Evolutionary conservation across 768 basidiomycete genomes (phyloP), one percentile per base, ranked within the genome.

Genomic region (Royoungia palumana): DNA sequence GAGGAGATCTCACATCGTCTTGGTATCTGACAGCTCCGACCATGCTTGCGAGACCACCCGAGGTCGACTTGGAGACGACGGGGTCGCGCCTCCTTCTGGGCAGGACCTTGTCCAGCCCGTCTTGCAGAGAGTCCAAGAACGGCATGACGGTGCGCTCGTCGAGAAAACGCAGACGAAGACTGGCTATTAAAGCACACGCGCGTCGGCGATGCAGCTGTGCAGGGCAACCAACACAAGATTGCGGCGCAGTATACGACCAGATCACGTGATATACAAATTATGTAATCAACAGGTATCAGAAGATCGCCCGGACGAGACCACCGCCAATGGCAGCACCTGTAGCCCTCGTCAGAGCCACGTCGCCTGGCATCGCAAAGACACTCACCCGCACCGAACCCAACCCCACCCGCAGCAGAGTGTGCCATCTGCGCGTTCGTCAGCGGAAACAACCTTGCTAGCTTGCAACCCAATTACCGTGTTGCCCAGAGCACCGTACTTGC

Each of bases 361-460:
- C 20, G 0, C 12, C 4, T 1, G 8, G 2, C 19, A 3, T 35
- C 20, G 17, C 2, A 2, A 21, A 45, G 30, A 44, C 7, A 13
- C 79, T 43, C 43, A 82, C 85, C 85, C 49, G 84, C 85, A 57
- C 87, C 87, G 55, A 87, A 87, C 0, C 87, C 87, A 47, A 82
- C 80, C 61, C 88, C 88, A 24, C 87, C 85, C 16, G 73, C 81
- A 13, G 81, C 81, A 25, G 80, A 77, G 48, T 80, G 70, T 2
- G 80, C 82, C 74, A 83, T 69, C 81, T 69, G 28, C 49, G 51
- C 22, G 48, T 41, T 43, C 37, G 34, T 65, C 48, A 63, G 63
- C 53, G 51, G 50, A 54, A 41, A 52, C 47, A 17, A 50, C 50
- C n/a, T 8, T 20, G 40, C 19, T 20, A 40, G 21, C n/a, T n/a